These are phyloP conservation scores for Graphiopsis chlorocephala DNA, from an alignment of 2,329 filamentous ascomycete genomes.

Conservation along the genomic window DNA sequence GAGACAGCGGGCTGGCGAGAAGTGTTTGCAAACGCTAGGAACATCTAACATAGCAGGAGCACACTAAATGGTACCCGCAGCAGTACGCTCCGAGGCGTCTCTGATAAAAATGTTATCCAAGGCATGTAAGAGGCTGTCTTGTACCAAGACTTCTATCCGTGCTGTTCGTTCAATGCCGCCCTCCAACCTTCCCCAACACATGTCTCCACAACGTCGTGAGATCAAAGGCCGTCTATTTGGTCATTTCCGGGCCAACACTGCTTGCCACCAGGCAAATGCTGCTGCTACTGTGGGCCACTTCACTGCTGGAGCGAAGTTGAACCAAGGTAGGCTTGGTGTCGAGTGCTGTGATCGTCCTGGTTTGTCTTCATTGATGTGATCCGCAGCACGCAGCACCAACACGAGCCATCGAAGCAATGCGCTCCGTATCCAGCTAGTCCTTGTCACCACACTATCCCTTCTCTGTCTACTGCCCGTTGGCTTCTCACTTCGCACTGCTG, in stretches of 20 bases:
- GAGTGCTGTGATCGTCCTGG: not conserved
- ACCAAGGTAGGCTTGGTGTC: not conserved
- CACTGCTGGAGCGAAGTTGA: too few species aligned
- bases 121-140: not conserved
- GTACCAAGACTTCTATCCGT: not conserved
- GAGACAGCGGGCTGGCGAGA: not conserved
- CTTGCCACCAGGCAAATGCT: not conserved
- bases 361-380: not conserved
- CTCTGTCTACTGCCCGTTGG: not conserved
- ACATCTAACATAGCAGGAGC: not conserved
- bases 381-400: not conserved
- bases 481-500: not conserved
- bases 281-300: not conserved
- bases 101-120: not conserved
- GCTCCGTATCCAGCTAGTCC: not conserved
- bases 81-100: not conserved
- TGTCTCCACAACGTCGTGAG: constrained; percentile 1
- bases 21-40: not conserved
- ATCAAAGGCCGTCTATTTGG: not conserved
- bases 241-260: not conserved
- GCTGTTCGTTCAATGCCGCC: not conserved
- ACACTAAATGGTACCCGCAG: not conserved
- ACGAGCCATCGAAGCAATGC: not conserved
- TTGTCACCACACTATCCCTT: not conserved
- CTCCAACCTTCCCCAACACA: not conserved